Conservation (phyloP, 495 filamentous ascomycete genomes). For the Echria macrotheca region DNA sequence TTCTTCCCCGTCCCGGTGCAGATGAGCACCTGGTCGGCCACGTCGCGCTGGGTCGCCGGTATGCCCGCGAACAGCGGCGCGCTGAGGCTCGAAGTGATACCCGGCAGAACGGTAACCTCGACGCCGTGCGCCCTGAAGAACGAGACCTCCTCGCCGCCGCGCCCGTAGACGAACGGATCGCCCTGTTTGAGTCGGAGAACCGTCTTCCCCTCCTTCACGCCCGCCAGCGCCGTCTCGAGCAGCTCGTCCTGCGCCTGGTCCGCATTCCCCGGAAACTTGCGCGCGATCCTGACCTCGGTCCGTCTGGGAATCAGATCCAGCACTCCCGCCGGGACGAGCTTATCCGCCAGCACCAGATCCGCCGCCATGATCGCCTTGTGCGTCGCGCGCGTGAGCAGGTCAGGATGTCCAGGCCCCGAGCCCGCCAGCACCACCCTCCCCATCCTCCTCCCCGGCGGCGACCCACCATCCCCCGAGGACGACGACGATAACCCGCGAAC, state of each 20-base stretch:
- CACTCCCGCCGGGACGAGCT: slow-evolving; percentile 85
- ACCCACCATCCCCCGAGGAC: too few species aligned
- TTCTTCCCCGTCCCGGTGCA: slow-evolving; percentile 94
- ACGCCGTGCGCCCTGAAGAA: slow-evolving; percentile 75
- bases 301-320: slow-evolving; percentile 85
- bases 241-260: slow-evolving; percentile 91
- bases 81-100: slow-evolving; percentile 80
- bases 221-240: slow-evolving; percentile 69
- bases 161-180: slow-evolving; percentile 92
- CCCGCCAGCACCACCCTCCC: slow-evolving; percentile 85
- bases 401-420: slow-evolving; percentile 88
- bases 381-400: slow-evolving; percentile 83
- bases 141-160: slow-evolving; percentile 87
- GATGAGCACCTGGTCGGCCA: slow-evolving; percentile 86
- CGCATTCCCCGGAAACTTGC: slow-evolving; percentile 96
- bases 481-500: too few species aligned
- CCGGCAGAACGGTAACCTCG: slow-evolving; percentile 64
- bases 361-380: slow-evolving; percentile 78
- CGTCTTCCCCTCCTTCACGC: slow-evolving; percentile 63
- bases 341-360: slow-evolving; percentile 89
- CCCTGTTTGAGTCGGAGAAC: slow-evolving; percentile 93
- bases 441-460: not conserved
- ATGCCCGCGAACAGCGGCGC: slow-evolving; percentile 86
- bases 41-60: slow-evolving; percentile 80
- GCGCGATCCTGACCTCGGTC: slow-evolving; percentile 83